These are phyloP conservation scores for Eragrostis nindensis DNA, from an alignment of 176 grass and related monocot genomes.

Conservation along the genomic window DNA sequence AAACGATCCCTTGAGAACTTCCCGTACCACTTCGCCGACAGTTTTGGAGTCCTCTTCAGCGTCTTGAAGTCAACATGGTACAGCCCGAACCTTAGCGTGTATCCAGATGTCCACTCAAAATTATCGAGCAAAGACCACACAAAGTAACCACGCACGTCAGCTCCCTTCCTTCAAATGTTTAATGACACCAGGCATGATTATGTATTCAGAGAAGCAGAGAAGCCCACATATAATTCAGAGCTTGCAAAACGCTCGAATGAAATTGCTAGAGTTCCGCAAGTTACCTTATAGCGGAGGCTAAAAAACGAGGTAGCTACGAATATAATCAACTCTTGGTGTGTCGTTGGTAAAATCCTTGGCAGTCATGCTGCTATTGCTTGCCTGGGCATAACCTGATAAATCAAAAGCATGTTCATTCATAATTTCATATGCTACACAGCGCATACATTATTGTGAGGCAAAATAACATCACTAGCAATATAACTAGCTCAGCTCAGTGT, in stretches of 20 bases:
- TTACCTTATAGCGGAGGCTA: slow-evolving; percentile 64
- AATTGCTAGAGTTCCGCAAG: too few relatives aligned
- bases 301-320: slow-evolving; percentile 57
- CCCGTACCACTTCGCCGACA: slow-evolving; percentile 60
- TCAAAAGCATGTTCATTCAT: too few relatives aligned
- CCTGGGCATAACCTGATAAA: slow-evolving; percentile 56
- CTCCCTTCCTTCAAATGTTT: slow-evolving; percentile 55
- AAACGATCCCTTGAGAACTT: slow-evolving; percentile 41
- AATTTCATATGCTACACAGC: too few relatives aligned
- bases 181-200: neutral
- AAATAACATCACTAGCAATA: too few relatives aligned
- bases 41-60: slow-evolving; percentile 45
- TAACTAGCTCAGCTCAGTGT: too few relatives aligned
- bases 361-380: slow-evolving; percentile 45
- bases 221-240: neutral
- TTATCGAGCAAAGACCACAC: slow-evolving; percentile 70
- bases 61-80: slow-evolving; percentile 66
- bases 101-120: slow-evolving; percentile 61
- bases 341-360: slow-evolving; percentile 52
- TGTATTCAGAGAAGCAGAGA: neutral
- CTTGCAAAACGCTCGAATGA: too few relatives aligned
- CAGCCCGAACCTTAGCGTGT: slow-evolving; percentile 56
- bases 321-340: slow-evolving; percentile 44
- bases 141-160: slow-evolving; percentile 72
- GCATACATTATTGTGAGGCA: too few relatives aligned